Evolutionary conservation across 257 asterid genomes (phyloP).

Genomic region (Lantana camara): DNA sequence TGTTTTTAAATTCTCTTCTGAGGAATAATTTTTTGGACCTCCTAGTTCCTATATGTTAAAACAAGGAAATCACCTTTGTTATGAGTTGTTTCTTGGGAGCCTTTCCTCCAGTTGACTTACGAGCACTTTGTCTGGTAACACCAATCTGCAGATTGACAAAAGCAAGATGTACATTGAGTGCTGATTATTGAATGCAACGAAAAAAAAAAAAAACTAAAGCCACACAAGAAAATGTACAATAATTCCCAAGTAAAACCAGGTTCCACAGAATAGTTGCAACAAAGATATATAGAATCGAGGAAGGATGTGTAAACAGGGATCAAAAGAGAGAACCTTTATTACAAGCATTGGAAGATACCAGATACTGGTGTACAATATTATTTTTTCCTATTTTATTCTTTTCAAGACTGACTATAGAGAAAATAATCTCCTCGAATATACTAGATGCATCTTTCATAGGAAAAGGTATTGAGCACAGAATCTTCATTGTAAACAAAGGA

Average conservation of each 20-base stretch:
- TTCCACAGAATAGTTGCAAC: background rate
- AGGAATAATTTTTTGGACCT: too few species aligned
- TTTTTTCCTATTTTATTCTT: background rate
- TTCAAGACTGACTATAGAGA: background rate
- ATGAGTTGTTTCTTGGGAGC: conserved; percentile 43
- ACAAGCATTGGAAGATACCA: background rate
- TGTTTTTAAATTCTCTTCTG: too few species aligned
- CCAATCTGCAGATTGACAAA: conserved; percentile 33
- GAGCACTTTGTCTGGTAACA: conserved; percentile 36
- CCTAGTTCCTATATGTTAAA: too few species aligned
- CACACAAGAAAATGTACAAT: too few species aligned
- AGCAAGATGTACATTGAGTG: conserved; percentile 8
- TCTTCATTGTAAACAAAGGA: background rate
- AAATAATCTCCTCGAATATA: background rate
- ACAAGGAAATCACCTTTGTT: conserved; percentile 16
- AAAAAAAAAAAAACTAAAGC: too few species aligned
- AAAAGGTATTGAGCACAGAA: background rate
- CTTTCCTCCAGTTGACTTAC: conserved; percentile 50
- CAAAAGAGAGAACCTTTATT: background rate
- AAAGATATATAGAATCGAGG: too few species aligned
- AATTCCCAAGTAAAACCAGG: background rate
- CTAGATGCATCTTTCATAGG: background rate
- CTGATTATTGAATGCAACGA: background rate
- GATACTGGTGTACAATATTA: background rate
- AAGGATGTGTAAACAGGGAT: background rate